These are phyloP conservation scores for Phytophthora pseudosyringae DNA, from an alignment of 352 stramenopile species.

Conservation along the genomic window DNA sequence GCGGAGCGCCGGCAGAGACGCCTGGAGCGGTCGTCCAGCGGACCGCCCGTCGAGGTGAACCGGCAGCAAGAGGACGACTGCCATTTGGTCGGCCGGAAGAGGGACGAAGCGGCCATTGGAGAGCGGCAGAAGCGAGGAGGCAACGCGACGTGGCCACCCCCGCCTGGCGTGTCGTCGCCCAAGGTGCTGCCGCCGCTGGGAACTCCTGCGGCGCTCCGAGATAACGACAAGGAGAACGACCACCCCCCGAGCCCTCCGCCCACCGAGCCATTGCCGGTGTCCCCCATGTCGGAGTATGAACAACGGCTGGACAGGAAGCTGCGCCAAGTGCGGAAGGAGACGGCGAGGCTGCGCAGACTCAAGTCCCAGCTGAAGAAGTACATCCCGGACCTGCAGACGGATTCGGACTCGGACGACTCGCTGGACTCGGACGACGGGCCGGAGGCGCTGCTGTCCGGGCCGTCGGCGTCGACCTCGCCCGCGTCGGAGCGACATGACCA, in stretches of 20 bases:
- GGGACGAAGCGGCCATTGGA: constrained; percentile 23
- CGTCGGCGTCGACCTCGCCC: constrained; percentile 16
- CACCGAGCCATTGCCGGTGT: constrained; percentile 24
- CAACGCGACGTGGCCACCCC: constrained; percentile 34
- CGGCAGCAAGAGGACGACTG: constrained; percentile 13
- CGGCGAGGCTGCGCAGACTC: constrained; percentile 42
- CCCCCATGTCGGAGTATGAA: constrained; percentile 45
- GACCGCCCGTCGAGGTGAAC: constrained; percentile 31
- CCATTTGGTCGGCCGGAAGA: constrained; percentile 15
- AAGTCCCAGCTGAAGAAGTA: constrained; percentile 56
- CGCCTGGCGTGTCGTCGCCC: constrained; percentile 27
- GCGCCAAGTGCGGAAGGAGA: constrained; percentile 52
- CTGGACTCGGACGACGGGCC: constrained; percentile 40
- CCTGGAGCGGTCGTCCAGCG: constrained; percentile 23
- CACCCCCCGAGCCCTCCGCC: not conserved
- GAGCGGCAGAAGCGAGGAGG: constrained; percentile 21
- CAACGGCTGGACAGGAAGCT: constrained; percentile 53
- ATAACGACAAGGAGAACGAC: constrained; percentile 4
- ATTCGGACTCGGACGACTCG: constrained; percentile 53
- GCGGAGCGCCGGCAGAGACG: constrained; percentile 34
- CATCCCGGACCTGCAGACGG: constrained; percentile 50
- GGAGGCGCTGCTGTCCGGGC: constrained; percentile 21
- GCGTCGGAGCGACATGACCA: constrained; percentile 16
- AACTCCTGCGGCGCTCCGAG: constrained; percentile 14
- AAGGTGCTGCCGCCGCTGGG: constrained; percentile 36